phyloP scores from a whole-genome alignment of 1,284 basidiomycete genomes.

The Ceratobasidium papillatum region DNA sequence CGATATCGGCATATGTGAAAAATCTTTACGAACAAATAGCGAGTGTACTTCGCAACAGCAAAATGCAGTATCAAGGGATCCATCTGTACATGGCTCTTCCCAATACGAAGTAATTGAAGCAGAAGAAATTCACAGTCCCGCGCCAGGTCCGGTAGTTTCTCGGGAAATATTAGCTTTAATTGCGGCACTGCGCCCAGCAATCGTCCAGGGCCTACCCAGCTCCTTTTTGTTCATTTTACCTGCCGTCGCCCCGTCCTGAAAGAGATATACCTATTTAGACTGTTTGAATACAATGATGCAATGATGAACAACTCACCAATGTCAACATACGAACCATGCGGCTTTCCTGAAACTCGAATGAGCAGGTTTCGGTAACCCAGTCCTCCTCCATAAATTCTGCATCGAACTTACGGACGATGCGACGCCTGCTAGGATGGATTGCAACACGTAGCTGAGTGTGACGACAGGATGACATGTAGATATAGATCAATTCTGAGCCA shows the following conservation, averaged over 20 bases:
- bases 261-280: not conserved
- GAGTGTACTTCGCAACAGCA: no score
- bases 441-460: not conserved
- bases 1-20: no score
- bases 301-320: not conserved
- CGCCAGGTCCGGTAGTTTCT: no score
- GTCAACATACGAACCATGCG: conserved; percentile 5
- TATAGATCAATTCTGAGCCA: not conserved
- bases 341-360: not conserved
- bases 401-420: not conserved
- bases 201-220: not conserved
- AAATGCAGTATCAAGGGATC: no score
- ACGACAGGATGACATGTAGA: not conserved
- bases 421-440: not conserved
- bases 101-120: no score
- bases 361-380: not conserved
- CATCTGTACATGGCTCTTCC: no score
- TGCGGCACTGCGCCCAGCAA: not conserved
- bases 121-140: no score
- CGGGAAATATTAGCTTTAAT: no score
- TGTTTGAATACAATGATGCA: not conserved
- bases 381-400: not conserved
- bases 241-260: not conserved
- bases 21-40: no score
- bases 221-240: not conserved